These are phyloP conservation scores for Nakazawaea pomicola DNA, from an alignment of 805 yeast genomes.

Conservation along the genomic window DNA sequence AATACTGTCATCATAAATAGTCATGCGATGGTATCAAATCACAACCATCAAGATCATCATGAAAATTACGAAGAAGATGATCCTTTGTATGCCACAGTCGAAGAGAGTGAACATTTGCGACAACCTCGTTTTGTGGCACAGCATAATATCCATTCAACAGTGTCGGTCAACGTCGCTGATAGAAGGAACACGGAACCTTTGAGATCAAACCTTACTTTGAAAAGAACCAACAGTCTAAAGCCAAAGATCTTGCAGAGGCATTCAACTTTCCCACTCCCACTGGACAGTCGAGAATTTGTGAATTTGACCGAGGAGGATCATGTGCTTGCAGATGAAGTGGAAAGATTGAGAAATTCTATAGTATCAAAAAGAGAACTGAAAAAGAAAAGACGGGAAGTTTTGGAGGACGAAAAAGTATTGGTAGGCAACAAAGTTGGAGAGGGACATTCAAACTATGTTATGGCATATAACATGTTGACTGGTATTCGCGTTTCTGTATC, in stretches of 20 bases:
- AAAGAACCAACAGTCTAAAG: conserved; percentile 1
- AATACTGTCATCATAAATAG: background rate
- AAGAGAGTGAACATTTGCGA: background rate
- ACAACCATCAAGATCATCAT: background rate
- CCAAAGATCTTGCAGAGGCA: background rate
- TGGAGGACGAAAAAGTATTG: conserved; percentile 52
- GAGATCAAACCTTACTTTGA: background rate
- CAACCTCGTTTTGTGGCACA: background rate
- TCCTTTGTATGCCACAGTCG: conserved; percentile 2
- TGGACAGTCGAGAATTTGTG: background rate
- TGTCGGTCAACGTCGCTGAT: conserved; percentile 1
- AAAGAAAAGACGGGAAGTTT: conserved; percentile 33
- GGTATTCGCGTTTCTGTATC: conserved; percentile 96
- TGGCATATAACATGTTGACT: conserved; percentile 96
- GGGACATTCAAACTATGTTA: conserved; percentile 88
- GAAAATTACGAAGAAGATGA: conserved; percentile 11
- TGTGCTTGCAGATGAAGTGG: conserved; percentile 38
- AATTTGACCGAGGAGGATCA: background rate
- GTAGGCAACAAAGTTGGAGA: conserved; percentile 83
- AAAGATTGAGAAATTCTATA: conserved; percentile 45
- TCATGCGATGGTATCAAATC: conserved; percentile 1
- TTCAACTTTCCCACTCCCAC: conserved; percentile 2
- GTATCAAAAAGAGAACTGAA: conserved; percentile 37
- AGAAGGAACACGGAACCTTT: conserved; percentile 10
- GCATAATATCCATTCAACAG: conserved; percentile 4